Base-by-base conservation (phyloP, 2,329 filamentous ascomycete species). In the Phialophora tarda region DNA sequence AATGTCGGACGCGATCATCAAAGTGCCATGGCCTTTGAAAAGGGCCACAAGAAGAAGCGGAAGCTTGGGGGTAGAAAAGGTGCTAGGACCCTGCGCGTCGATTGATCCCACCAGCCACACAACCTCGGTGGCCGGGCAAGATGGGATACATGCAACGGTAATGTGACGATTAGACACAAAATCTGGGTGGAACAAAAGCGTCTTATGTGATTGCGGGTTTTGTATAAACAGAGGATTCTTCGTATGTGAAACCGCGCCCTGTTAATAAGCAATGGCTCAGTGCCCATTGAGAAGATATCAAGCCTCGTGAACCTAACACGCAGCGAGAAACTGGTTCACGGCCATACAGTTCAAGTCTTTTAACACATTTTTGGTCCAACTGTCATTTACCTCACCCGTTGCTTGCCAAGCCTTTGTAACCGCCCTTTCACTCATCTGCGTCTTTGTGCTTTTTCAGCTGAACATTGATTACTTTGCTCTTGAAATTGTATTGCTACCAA, bases 1-100 rank as follows among this genome's bases (percentile, higher is more conserved):
- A 98, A 98, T 78, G 84, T 99, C 71, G 94, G 93, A 63, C 88
- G 95, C 77, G 92, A 97, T 74, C 94, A 97, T 77, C 86, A 86
- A 71, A 85, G 82, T 72, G 87, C 86, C 0, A 80, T 82, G 59
- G 79, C 81, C 51, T 82, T 84, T 74, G 82, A 84, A 64, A 81
- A 80, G 60, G 83, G 83, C 23, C 80, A 82, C 67, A 85, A 84
- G 77, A 84, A 83, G 75, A 82, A 81, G 76, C 81, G 81, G 72
- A 77, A 79, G 58, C 74, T 76, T 11, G 82, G 81, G 72, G 76
- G 75, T 11, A 73, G 69, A 69, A 79, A 77, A 73, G 81, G 80
- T 21, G 75, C 78, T 38, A 76, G 77, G 65, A 78, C 81, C 67
- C 73, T 83, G 69, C 73, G 81, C 73, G 79, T 78, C 66, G 79